A percentile compares a stretch with the other conserved stretches of the same genome.
Conservation (phyloP, 2,329 filamentous ascomycete species). For the Penicillium sp. region DNA sequence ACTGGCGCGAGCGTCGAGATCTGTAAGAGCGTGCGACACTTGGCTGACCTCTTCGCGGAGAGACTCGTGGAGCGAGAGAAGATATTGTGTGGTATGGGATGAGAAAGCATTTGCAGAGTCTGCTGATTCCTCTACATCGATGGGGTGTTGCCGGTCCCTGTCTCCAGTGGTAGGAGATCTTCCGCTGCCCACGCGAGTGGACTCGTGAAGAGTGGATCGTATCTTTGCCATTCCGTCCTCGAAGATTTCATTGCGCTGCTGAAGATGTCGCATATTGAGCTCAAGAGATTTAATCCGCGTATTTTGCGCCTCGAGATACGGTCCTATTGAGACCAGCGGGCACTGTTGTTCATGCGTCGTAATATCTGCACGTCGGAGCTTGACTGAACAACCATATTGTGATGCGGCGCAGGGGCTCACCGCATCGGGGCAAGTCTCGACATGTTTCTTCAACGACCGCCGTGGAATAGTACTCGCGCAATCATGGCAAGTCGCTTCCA, state of each 20-base stretch:
- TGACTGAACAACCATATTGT: slow-evolving; percentile 47
- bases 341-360: slow-evolving; percentile 53
- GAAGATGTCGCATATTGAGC: slow-evolving; percentile 46
- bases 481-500: slow-evolving; percentile 40
- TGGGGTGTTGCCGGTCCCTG: slow-evolving; percentile 17
- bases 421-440: slow-evolving; percentile 41
- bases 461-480: slow-evolving; percentile 39
- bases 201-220: slow-evolving; percentile 40
- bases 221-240: slow-evolving; percentile 49
- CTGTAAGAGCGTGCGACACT: slow-evolving; percentile 56
- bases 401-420: slow-evolving; percentile 41
- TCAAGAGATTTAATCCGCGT: slow-evolving; percentile 48
- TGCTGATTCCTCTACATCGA: slow-evolving; percentile 16
- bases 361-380: slow-evolving; percentile 40
- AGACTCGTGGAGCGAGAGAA: slow-evolving; percentile 63
- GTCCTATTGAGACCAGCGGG: slow-evolving; percentile 51
- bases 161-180: slow-evolving; percentile 15
- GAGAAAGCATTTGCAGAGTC: slow-evolving; percentile 33
- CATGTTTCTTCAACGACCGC: slow-evolving; percentile 38
- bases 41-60: slow-evolving; percentile 62
- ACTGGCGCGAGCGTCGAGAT: slow-evolving; percentile 62
- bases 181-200: slow-evolving; percentile 22
- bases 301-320: slow-evolving; percentile 48
- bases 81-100: slow-evolving; percentile 55
- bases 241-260: slow-evolving; percentile 51